Evolutionary conservation across 768 basidiomycete species (phyloP).

Genomic region (Suillus luteus): DNA sequence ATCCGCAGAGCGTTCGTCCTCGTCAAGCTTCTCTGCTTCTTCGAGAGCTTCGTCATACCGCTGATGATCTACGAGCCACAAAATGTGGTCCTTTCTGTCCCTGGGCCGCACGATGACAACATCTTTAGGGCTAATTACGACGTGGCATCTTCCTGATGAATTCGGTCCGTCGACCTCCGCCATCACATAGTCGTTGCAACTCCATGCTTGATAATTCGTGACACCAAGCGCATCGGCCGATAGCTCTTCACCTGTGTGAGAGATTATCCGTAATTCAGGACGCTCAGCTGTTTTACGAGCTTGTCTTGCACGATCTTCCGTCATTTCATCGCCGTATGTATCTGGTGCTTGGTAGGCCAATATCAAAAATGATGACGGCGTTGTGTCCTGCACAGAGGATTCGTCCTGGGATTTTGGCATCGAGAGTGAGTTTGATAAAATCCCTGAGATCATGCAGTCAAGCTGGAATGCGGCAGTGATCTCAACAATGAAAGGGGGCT

Average conservation of each 20-base stretch:
- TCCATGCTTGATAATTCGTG: constrained; percentile 77
- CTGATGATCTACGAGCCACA: constrained; percentile 86
- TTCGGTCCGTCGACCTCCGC: constrained; percentile 45
- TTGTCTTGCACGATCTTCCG: constrained; percentile 70
- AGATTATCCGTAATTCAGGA: constrained; percentile 94
- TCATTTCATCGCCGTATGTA: constrained; percentile 63
- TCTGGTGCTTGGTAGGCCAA: constrained; percentile 86
- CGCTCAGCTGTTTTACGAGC: constrained; percentile 83
- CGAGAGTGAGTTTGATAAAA: constrained; percentile 72
- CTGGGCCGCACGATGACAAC: constrained; percentile 85
- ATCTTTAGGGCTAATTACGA: constrained; percentile 86
- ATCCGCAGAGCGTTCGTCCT: constrained; percentile 32
- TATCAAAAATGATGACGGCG: constrained; percentile 77
- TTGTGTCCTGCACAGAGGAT: constrained; percentile 25
- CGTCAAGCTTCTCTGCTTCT: constrained; percentile 67
- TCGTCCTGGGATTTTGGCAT: constrained; percentile 21
- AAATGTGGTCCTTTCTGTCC: constrained; percentile 87
- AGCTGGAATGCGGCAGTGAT: constrained; percentile 90
- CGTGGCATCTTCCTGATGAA: constrained; percentile 54
- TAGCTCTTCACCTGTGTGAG: constrained; percentile 84
- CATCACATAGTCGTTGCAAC: constrained; percentile 90
- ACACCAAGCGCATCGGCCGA: constrained; percentile 83
- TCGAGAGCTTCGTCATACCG: constrained; percentile 89
- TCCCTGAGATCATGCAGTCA: constrained; percentile 94
- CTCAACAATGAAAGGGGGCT: constrained; percentile 73